Evolutionary conservation across 2,329 filamentous ascomycete species (phyloP).

Genomic region (Emergomyces pasteurianus): DNA sequence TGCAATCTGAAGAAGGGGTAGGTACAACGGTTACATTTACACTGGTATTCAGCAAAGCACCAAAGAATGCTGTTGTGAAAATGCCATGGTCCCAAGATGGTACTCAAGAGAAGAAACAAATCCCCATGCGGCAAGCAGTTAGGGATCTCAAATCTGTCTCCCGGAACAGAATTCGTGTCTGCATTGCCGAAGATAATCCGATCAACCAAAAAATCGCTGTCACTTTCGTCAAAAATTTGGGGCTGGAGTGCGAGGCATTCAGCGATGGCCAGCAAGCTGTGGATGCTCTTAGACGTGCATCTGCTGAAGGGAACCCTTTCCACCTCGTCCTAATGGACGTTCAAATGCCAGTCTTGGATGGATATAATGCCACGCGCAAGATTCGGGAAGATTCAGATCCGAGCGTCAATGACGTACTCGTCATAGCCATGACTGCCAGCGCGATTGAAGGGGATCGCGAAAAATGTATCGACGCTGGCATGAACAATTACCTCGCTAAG

Average conservation of each 20-base stretch:
- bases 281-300: slow-evolving; percentile 65
- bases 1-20: slow-evolving; percentile 60
- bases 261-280: slow-evolving; percentile 83
- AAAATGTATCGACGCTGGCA: slow-evolving; percentile 88
- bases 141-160: slow-evolving; percentile 61
- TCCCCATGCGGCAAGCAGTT: slow-evolving; percentile 35
- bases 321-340: slow-evolving; percentile 93
- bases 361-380: slow-evolving; percentile 78
- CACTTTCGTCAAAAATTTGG: slow-evolving; percentile 75
- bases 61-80: slow-evolving; percentile 44
- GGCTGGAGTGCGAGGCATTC: slow-evolving; percentile 78
- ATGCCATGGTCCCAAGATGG: slow-evolving; percentile 42
- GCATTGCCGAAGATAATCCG: slow-evolving; percentile 87
- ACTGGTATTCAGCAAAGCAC: slow-evolving; percentile 73
- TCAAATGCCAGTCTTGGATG: slow-evolving; percentile 88
- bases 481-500: slow-evolving; percentile 96
- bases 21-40: slow-evolving; percentile 61
- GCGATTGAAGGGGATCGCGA: slow-evolving; percentile 91
- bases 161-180: slow-evolving; percentile 69
- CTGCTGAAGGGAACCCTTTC: slow-evolving; percentile 62
- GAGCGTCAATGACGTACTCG: slow-evolving; percentile 67
- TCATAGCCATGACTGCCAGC: slow-evolving; percentile 94
- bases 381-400: slow-evolving; percentile 67
- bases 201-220: slow-evolving; percentile 94
- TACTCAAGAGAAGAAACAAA: slow-evolving; percentile 30